phyloP scores from a whole-genome alignment of 805 yeast species.

The Candida nitratophila region DNA sequence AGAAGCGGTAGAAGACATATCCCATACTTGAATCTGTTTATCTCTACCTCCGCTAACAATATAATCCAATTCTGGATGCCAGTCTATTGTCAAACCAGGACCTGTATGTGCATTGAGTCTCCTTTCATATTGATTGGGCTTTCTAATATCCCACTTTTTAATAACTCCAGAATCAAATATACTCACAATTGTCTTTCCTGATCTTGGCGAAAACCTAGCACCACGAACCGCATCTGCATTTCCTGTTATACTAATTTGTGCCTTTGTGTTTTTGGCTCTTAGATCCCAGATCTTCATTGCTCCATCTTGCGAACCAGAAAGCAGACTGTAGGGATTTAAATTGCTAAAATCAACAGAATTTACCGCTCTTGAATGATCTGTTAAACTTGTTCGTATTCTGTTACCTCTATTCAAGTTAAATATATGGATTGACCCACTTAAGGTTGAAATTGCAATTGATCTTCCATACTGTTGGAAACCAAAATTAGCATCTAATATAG shows the following conservation, averaged over 20 bases:
- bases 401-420: conserved; percentile 23
- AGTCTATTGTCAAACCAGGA: conserved; percentile 80
- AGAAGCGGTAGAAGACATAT: conserved; percentile 33
- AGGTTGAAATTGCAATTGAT: conserved; percentile 36
- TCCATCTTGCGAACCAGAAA: conserved; percentile 78
- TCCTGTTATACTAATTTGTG: conserved; percentile 45
- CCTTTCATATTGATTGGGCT: conserved; percentile 53
- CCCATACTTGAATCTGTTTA: conserved; percentile 74
- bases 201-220: conserved; percentile 46
- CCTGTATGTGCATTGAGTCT: conserved; percentile 86
- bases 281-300: conserved; percentile 72
- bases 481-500: conserved; percentile 35
- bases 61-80: conserved; percentile 80
- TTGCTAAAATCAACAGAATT: conserved; percentile 35
- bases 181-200: conserved; percentile 55
- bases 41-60: conserved; percentile 93
- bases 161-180: conserved; percentile 87
- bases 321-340: conserved; percentile 31
- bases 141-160: conserved; percentile 81
- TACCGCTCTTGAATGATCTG: conserved; percentile 40
- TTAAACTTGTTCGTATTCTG: conserved; percentile 22
- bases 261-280: conserved; percentile 37
- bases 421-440: conserved; percentile 39
- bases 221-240: conserved; percentile 66
- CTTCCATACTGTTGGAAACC: conserved; percentile 33